A percentile compares a stretch with the other conserved stretches of the same genome.
Evolutionary conservation across 208 protist species (phyloP).

Genomic region (Trypanosoma theileri): DNA sequence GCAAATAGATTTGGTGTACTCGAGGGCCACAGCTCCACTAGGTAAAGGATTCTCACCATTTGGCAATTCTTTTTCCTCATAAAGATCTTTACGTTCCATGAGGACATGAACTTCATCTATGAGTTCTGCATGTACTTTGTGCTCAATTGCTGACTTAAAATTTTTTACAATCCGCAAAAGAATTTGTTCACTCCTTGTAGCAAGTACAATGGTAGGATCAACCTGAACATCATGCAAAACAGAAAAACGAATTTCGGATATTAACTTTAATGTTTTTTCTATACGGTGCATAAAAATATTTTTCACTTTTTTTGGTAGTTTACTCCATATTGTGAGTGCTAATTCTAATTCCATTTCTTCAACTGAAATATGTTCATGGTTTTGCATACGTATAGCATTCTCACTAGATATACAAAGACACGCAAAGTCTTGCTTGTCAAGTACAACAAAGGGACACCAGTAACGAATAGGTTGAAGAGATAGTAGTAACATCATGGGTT

Average conservation of each 20-base stretch:
- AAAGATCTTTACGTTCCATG: slow-evolving; percentile 52
- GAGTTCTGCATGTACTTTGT: slow-evolving; percentile 58
- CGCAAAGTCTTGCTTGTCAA: slow-evolving; percentile 69
- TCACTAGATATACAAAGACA: slow-evolving; percentile 57
- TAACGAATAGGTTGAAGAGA: slow-evolving; percentile 74
- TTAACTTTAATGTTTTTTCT: slow-evolving; percentile 19
- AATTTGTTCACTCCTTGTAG: slow-evolving; percentile 65
- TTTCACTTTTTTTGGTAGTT: slow-evolving; percentile 44
- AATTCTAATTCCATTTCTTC: slow-evolving; percentile 38
- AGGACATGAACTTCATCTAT: slow-evolving; percentile 83
- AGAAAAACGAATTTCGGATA: slow-evolving; percentile 5
- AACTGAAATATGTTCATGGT: slow-evolving; percentile 27
- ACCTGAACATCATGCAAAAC: slow-evolving; percentile 44
- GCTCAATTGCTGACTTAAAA: slow-evolving; percentile 51
- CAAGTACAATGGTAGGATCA: slow-evolving; percentile 69
- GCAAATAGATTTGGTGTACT: slow-evolving; percentile 82
- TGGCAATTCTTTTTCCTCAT: slow-evolving; percentile 49
- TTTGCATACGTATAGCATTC: slow-evolving; percentile 28
- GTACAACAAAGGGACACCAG: slow-evolving; percentile 72
- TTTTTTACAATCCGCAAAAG: slow-evolving; percentile 30
- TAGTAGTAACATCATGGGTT: slow-evolving; percentile 89
- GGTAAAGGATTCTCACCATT: slow-evolving; percentile 28
- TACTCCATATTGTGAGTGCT: slow-evolving; percentile 49
- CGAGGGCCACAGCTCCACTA: slow-evolving; percentile 56
- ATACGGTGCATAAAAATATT: slow-evolving; percentile 36